Percentiles rank a stretch among this genome's conserved stretches.
phyloP scores from a whole-genome alignment of 768 basidiomycete species.

The Pleurotus citrinopileatus region DNA sequence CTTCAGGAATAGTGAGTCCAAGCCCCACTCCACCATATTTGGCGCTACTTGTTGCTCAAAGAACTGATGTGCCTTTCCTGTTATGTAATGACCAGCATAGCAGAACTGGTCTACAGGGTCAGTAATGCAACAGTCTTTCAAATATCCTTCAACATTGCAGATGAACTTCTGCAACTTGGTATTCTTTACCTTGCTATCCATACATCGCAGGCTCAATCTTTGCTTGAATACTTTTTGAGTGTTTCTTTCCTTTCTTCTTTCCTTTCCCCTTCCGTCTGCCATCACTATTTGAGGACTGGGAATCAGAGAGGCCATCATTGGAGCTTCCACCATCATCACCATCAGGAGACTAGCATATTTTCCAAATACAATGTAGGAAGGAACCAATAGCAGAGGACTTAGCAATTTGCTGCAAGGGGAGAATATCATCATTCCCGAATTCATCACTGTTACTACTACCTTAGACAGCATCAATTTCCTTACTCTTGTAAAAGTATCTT shows the following conservation, averaged over 20 bases:
- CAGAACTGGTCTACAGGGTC: constrained; percentile 10
- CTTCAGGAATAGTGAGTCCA: constrained; percentile 26
- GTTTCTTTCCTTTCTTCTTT: background rate
- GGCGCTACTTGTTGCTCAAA: constrained; percentile 26
- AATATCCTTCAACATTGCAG: constrained; percentile 19
- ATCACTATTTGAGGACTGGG: too few relatives aligned
- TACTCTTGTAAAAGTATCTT: too few relatives aligned
- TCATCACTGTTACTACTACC: too few relatives aligned
- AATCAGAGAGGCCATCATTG: too few relatives aligned
- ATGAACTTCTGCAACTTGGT: constrained; percentile 23
- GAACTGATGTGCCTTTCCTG: constrained; percentile 26
- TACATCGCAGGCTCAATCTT: constrained; percentile 21
- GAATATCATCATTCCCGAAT: too few relatives aligned
- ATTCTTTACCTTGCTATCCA: constrained; percentile 20
- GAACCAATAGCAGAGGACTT: too few relatives aligned
- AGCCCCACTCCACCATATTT: constrained; percentile 20
- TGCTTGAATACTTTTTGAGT: constrained; percentile 13
- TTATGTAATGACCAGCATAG: constrained; percentile 26
- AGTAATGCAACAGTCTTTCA: constrained; percentile 18
- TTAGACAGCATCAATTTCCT: too few relatives aligned
- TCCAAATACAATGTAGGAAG: too few relatives aligned
- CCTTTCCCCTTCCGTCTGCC: too few relatives aligned
- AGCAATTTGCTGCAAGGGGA: too few relatives aligned
- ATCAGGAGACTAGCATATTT: too few relatives aligned
- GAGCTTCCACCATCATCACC: too few relatives aligned